These are phyloP conservation scores for Kwoniella europaea DNA, from an alignment of 768 basidiomycete species.

Conservation along the genomic window DNA sequence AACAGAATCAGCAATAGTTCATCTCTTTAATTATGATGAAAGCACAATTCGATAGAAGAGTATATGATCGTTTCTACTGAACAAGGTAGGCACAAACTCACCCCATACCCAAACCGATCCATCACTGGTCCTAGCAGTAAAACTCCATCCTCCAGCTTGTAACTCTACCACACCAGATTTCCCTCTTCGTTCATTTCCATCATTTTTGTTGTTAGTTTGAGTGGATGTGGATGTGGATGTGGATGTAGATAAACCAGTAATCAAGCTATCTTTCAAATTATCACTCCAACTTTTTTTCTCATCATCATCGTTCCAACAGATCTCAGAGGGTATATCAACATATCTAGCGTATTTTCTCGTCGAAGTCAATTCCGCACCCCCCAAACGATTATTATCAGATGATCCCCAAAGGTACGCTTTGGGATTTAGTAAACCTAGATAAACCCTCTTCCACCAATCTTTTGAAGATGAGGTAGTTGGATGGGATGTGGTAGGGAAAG, in stretches of 20 bases:
- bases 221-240: too few relatives aligned
- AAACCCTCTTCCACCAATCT: slow-evolving; percentile 33
- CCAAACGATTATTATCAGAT: slow-evolving; percentile 27
- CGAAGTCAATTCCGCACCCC: slow-evolving; percentile 6
- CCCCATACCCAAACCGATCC: slow-evolving; percentile 56
- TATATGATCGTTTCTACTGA: too few relatives aligned
- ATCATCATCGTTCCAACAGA: slow-evolving; percentile 13
- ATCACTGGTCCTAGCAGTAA: slow-evolving; percentile 46
- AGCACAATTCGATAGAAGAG: not conserved
- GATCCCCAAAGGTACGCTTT: slow-evolving; percentile 52
- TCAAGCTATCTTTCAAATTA: slow-evolving; percentile 23
- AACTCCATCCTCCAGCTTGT: slow-evolving; percentile 53
- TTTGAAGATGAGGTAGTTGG: slow-evolving; percentile 17
- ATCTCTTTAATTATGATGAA: not conserved
- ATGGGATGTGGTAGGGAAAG: slow-evolving; percentile 30
- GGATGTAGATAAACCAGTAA: not conserved
- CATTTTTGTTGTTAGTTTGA: not conserved
- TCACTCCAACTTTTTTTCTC: slow-evolving; percentile 20
- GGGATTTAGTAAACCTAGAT: slow-evolving; percentile 29
- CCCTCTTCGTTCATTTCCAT: slow-evolving; percentile 1
- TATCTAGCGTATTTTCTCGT: slow-evolving; percentile 18
- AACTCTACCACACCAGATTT: slow-evolving; percentile 43
- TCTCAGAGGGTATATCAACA: slow-evolving; percentile 38
- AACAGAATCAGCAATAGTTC: not conserved
- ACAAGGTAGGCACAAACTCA: slow-evolving; percentile 14